Percentiles rank a stretch among this genome's conserved stretches.
Evolutionary conservation across 2,329 filamentous ascomycete genomes (phyloP).

Genomic region (Fusarium cicatricum): DNA sequence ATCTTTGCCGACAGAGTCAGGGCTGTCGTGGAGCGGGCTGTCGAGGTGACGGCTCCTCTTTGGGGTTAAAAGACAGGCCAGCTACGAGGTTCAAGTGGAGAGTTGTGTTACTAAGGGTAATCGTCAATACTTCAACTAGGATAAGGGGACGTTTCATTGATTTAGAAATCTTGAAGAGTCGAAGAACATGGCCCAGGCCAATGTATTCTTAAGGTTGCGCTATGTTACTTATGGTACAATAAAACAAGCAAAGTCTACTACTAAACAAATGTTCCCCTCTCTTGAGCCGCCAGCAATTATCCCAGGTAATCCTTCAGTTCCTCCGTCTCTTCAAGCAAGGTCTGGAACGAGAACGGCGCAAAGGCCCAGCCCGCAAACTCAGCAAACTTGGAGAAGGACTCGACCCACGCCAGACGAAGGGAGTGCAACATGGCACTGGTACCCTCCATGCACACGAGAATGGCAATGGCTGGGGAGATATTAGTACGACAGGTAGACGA

Average conservation of each 20-base stretch:
- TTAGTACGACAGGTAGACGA: conserved; percentile 34
- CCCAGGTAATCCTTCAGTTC: conserved; percentile 65
- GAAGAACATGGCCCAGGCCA: conserved; percentile 20
- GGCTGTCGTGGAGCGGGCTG: conserved; percentile 87
- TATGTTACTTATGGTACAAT: conserved; percentile 46
- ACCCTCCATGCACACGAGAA: conserved; percentile 94
- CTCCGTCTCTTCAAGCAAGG: conserved; percentile 83
- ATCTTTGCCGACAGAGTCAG: conserved; percentile 84
- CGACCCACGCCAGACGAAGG: conserved; percentile 92
- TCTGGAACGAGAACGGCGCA: conserved; percentile 86
- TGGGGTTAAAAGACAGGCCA: conserved; percentile 57
- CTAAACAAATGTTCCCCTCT: conserved; percentile 27
- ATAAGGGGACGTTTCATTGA: background rate
- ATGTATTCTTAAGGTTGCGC: conserved; percentile 35
- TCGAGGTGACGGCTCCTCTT: conserved; percentile 84
- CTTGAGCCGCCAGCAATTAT: conserved; percentile 39
- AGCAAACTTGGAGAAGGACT: conserved; percentile 98
- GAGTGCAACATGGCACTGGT: conserved; percentile 96
- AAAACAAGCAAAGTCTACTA: conserved; percentile 45
- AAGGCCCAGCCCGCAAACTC: conserved; percentile 90
- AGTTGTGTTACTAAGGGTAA: background rate
- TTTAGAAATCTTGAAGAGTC: background rate
- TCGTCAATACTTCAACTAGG: background rate
- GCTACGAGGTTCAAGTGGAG: background rate
- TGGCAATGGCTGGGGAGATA: conserved; percentile 51